Base-by-base conservation (phyloP, 306 rosid genomes). In the Casuarina cunninghamiana region DNA sequence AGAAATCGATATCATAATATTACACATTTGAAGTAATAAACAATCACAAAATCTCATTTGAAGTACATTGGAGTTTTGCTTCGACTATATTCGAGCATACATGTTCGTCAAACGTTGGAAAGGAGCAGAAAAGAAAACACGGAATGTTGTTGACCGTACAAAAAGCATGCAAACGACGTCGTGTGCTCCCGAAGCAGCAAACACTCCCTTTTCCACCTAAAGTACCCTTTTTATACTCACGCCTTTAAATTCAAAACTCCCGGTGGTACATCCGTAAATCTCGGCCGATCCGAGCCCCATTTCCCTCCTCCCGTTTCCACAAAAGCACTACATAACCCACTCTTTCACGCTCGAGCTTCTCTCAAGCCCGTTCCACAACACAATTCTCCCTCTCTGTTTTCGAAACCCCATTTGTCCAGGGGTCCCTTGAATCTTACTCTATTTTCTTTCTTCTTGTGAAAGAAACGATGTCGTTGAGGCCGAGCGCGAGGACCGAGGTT, bases 391-490 rank as follows among this genome's bases (percentile, higher is more conserved):
- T 6, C 19, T 17, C 53, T 55, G 17, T 10, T 44, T 44, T 42
- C 77, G 42, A 69, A 84, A 86, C 75, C 78, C 87, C 80, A 75
- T 43, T 3, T 66, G 49, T 51, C 5, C 17, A 2, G 63, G 68
- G 75, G 74, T 77, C 70, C 61, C 3, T 41, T 65, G 42, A 65
- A 10, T 65, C 49, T 19, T 5, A 69, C 21, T 53, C 63, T 6
- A 6, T 37, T 19, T 32, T 17, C 74, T 37, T 62, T 44, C 57
- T 10, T 78, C 42, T 15, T 32, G n/a, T 19, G 67, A 74, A 57
- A 48, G 72, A 35, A 26, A 87, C 83, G 82, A 96, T 96, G 99
- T 96, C 98, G 86, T 82, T 91, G 86, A 93, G 99, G 43, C 98
- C 99, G 3, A 96, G 79, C 86, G 83, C 95, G 37, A 90, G 93